phyloP scores from a whole-genome alignment of 2,329 filamentous ascomycete genomes.

The Fusarium sp. region DNA sequence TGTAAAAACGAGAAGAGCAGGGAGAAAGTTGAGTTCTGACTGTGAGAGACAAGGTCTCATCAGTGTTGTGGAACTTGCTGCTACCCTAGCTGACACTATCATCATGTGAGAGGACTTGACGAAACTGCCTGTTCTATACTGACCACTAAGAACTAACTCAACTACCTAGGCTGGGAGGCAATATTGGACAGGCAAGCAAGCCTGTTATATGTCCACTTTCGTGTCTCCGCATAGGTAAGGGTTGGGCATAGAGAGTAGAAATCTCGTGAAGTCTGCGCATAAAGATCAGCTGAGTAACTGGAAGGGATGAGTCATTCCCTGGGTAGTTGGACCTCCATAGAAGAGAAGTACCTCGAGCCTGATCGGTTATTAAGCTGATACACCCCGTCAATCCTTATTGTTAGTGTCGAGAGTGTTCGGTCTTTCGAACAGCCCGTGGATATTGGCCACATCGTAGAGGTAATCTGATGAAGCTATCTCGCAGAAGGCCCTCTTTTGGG shows the following conservation, averaged over 20 bases:
- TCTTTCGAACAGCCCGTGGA: neutral
- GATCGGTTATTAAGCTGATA: neutral
- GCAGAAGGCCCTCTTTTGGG: neutral
- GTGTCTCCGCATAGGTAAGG: neutral
- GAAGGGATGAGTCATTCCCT: neutral
- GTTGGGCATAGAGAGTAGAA: too few relatives aligned
- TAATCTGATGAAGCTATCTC: neutral
- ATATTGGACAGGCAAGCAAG: neutral
- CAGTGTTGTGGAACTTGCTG: neutral
- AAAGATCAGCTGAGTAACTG: neutral
- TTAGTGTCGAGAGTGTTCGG: neutral
- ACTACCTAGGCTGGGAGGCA: neutral
- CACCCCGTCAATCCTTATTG: neutral
- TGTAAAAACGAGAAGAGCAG: conserved; percentile 5
- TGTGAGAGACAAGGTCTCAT: neutral
- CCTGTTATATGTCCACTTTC: neutral
- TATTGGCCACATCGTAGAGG: neutral
- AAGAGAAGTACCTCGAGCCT: neutral
- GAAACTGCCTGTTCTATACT: neutral
- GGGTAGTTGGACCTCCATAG: neutral
- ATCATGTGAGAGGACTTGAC: neutral
- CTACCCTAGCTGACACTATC: neutral
- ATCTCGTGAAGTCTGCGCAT: too few relatives aligned
- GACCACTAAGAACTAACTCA: neutral
- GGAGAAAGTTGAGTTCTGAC: neutral